phyloP scores from a whole-genome alignment of 2,329 filamentous ascomycete genomes.

The Neonectria sp. region DNA sequence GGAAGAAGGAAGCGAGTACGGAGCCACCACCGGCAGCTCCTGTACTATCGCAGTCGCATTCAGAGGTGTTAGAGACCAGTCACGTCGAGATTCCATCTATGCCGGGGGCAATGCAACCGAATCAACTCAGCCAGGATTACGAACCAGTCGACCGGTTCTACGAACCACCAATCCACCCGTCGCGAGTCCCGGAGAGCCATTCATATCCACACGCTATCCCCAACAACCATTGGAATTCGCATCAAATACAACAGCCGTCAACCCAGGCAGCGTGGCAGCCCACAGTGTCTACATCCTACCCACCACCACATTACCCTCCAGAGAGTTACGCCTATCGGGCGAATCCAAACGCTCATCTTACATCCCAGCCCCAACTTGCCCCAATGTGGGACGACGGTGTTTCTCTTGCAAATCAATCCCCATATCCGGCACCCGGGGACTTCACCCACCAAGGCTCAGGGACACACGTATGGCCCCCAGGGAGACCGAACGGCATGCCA shows the following conservation, averaged over 20 bases:
- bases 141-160: neutral
- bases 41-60: neutral
- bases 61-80: neutral
- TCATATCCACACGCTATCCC: neutral
- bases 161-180: neutral
- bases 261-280: conserved; percentile 1
- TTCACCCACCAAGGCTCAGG: neutral
- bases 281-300: neutral
- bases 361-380: neutral
- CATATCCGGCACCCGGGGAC: neutral
- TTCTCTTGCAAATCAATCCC: neutral
- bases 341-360: neutral
- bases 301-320: neutral
- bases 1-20: conserved; percentile 20
- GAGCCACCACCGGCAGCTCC: conserved; percentile 3
- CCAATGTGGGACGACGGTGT: neutral
- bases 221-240: neutral
- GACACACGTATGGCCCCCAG: neutral
- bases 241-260: neutral
- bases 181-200: neutral
- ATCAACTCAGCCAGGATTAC: too few relatives aligned
- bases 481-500: neutral
- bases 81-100: neutral
- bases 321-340: conserved; percentile 4
- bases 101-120: neutral